Conservation (phyloP, 2,329 filamentous ascomycete genomes). For the Trichoderma atroviride region DNA sequence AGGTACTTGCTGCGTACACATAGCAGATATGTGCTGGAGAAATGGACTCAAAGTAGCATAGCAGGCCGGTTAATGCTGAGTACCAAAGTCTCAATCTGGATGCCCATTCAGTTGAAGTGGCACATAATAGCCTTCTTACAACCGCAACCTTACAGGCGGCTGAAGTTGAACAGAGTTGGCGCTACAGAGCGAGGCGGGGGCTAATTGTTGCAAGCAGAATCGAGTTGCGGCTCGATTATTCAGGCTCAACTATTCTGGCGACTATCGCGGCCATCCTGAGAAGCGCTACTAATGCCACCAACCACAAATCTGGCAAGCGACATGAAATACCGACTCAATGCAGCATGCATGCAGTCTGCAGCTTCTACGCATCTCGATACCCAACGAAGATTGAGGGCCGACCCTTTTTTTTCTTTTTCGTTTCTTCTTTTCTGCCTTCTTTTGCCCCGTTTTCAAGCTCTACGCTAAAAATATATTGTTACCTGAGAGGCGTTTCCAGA, state of each 20-base stretch:
- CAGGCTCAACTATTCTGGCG: background rate
- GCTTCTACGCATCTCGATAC: background rate
- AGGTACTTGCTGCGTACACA: background rate
- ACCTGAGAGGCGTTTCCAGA: slow-evolving; percentile 10
- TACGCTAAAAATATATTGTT: background rate
- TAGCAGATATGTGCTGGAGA: background rate
- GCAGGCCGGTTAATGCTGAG: background rate
- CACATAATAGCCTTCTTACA: background rate
- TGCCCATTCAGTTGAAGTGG: background rate
- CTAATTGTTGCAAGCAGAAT: background rate
- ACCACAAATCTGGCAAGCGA: background rate
- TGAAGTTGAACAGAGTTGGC: background rate
- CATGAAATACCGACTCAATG: background rate
- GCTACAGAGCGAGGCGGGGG: background rate
- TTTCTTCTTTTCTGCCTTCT: background rate
- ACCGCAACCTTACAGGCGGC: background rate
- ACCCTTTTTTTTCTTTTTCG: background rate
- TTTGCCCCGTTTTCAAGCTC: background rate
- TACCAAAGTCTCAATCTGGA: background rate
- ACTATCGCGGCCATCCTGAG: background rate
- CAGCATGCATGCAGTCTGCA: background rate
- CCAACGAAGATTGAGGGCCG: background rate
- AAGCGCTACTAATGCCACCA: background rate
- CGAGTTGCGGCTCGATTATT: background rate
- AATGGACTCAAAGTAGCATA: background rate